phyloP scores from a whole-genome alignment of 1,284 basidiomycete species.

The Leccinum subrobustum region DNA sequence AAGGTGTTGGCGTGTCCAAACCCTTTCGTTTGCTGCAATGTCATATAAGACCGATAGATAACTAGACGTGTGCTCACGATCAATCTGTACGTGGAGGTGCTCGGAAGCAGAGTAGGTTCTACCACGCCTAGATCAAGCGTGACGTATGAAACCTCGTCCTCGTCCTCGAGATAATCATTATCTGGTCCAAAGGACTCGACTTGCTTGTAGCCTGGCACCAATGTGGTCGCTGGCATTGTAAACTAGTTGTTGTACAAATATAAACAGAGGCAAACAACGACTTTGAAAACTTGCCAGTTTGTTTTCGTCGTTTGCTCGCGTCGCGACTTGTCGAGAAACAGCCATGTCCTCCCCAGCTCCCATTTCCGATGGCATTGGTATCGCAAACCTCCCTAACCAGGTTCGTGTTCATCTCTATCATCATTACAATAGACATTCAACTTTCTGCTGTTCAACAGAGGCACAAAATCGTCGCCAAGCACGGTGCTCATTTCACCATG shows the following conservation, averaged over 20 bases:
- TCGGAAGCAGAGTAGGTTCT: slow-evolving; percentile 73
- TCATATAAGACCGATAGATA: not conserved
- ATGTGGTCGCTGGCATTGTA: not conserved
- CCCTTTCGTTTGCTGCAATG: slow-evolving; percentile 44
- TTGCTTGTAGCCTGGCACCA: slow-evolving; percentile 55
- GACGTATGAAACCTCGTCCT: slow-evolving; percentile 65
- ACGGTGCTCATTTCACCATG: slow-evolving; percentile 96
- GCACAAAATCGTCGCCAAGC: slow-evolving; percentile 97
- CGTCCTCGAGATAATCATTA: slow-evolving; percentile 58
- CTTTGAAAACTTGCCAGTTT: slow-evolving; percentile 23
- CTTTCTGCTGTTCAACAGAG: slow-evolving; percentile 47
- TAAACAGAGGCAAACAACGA: slow-evolving; percentile 29
- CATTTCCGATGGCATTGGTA: slow-evolving; percentile 72
- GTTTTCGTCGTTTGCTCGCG: slow-evolving; percentile 21
- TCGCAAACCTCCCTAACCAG: slow-evolving; percentile 97
- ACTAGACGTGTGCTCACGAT: slow-evolving; percentile 50
- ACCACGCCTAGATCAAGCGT: slow-evolving; percentile 69
- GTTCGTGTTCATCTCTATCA: slow-evolving; percentile 44
- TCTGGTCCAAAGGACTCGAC: slow-evolving; percentile 60
- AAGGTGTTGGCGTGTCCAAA: slow-evolving; percentile 71
- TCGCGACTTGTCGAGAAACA: slow-evolving; percentile 6
- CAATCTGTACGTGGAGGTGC: slow-evolving; percentile 62
- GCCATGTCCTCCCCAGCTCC: slow-evolving; percentile 29
- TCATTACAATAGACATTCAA: not conserved
- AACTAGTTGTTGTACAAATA: not conserved